Conservation (phyloP, 2,329 filamentous ascomycete genomes). For the Pochonia chlamydosporia region DNA sequence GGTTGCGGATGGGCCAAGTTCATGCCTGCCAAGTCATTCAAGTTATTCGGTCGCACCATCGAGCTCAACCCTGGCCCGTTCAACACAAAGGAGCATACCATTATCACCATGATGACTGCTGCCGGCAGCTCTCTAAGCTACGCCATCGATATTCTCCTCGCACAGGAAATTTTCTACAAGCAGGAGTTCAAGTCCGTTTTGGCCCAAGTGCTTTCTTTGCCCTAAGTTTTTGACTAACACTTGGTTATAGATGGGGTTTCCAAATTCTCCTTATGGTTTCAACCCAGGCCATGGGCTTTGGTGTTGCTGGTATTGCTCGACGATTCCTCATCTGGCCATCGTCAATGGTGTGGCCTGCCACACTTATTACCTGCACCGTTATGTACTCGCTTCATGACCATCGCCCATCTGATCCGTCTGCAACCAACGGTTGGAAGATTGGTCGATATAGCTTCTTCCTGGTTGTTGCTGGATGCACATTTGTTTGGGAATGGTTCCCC, state of each 20-base stretch:
- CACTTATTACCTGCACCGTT: constrained; percentile 54
- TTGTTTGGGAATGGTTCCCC: constrained; percentile 54
- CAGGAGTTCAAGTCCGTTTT: constrained; percentile 38
- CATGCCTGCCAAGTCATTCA: constrained; percentile 24
- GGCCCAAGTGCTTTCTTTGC: neutral
- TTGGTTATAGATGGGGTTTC: constrained; percentile 36
- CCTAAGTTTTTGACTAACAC: neutral
- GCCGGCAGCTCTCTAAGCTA: constrained; percentile 28
- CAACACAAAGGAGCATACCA: constrained; percentile 43
- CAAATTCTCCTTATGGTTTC: constrained; percentile 55
- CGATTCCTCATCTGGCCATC: constrained; percentile 56
- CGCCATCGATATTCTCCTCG: constrained; percentile 35
- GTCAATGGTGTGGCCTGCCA: constrained; percentile 59
- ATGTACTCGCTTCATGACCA: constrained; percentile 62
- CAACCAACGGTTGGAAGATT: constrained; percentile 52
- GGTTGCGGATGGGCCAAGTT: constrained; percentile 26
- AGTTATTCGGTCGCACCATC: constrained; percentile 24
- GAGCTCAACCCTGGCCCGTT: constrained; percentile 35
- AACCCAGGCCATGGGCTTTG: constrained; percentile 58
- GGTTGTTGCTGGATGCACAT: constrained; percentile 42
- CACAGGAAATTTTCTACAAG: constrained; percentile 41
- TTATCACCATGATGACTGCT: constrained; percentile 41
- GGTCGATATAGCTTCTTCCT: constrained; percentile 54
- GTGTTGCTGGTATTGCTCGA: constrained; percentile 53
- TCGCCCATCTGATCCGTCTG: constrained; percentile 42